Percentiles rank a stretch among this genome's conserved stretches.
phyloP scores from a whole-genome alignment of 78 protist species.

The Dictyostelium citrinum region DNA sequence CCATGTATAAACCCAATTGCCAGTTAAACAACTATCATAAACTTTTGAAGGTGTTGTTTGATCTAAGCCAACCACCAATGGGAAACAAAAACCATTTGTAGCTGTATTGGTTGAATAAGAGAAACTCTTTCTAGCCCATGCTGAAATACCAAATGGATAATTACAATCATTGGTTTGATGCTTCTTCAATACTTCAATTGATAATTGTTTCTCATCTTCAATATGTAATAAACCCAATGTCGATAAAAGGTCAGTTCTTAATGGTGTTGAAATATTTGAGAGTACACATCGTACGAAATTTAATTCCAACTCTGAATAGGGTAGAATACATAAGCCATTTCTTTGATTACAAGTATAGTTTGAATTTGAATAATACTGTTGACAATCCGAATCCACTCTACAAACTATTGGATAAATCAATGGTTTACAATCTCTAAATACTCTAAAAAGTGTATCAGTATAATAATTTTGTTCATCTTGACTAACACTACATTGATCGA shows the following conservation, averaged over 20 bases:
- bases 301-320: neutral
- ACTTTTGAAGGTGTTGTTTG: neutral
- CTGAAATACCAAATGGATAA: neutral
- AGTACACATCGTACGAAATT: constrained; percentile 2
- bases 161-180: neutral
- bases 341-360: neutral
- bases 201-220: neutral
- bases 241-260: neutral
- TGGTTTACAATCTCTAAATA: constrained; percentile 9
- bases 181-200: neutral
- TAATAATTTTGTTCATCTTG: neutral
- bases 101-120: neutral
- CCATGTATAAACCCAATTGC: constrained; percentile 14
- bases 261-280: neutral
- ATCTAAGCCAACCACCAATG: constrained; percentile 3
- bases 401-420: neutral
- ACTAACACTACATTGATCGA: neutral
- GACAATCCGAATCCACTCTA: neutral
- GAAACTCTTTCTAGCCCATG: neutral
- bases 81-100: neutral
- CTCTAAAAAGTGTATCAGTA: neutral
- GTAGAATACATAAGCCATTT: neutral
- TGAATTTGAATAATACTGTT: neutral
- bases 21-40: constrained; percentile 27
- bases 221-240: neutral